Evolutionary conservation across 2,329 filamentous ascomycete species (phyloP), one percentile per base, ranked within the genome.

Genomic region (Chaetomium sp.): DNA sequence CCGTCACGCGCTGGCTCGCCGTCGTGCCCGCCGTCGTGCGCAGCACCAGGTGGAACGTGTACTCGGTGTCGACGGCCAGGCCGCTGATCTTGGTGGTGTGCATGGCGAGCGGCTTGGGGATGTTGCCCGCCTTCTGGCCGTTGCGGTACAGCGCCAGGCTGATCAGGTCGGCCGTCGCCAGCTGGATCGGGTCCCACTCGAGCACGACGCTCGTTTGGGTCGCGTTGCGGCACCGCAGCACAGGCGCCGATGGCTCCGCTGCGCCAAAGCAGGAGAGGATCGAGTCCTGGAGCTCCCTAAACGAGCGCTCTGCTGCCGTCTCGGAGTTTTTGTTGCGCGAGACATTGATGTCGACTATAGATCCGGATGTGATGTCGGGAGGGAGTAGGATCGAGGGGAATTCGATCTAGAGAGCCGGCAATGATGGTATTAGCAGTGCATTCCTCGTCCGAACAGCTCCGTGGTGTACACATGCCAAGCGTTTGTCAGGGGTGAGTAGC

Each of bases 141-240:
- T 99, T 99, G 76, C 95, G 90, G 79, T 95, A 98, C 59, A 99
- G 84, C 64, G 90, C 92, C 60, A 99, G 85, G 57, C 91, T 94
- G 73, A 95, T 89, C 67, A 98, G 85, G 75, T 95, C 92, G 69
- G 95, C 93, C 5, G 94, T 98, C 25, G 93, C 95, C 57, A 97
- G 87, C 72, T 94, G 86, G 74, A 99, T 90, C 38, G 94, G 92
- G 69, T 98, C 95, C 95, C 95, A 99, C 80, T 98, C 95, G 60
- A 99, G 90, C 45, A 99, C 95, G 54, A 98, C 90, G 31, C 92
- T 96, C n/a, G 95, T 99, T 79, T 99, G 95, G 0, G 95, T 99
- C 62, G 94, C 93, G 83, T 98, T 99, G 79, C 93, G 90, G 78
- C 95, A 96, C 74, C 93, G 91, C 42, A 99, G 87, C 58, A 90